phyloP scores from a whole-genome alignment of 805 yeast species.

The Lachancea sp. region DNA sequence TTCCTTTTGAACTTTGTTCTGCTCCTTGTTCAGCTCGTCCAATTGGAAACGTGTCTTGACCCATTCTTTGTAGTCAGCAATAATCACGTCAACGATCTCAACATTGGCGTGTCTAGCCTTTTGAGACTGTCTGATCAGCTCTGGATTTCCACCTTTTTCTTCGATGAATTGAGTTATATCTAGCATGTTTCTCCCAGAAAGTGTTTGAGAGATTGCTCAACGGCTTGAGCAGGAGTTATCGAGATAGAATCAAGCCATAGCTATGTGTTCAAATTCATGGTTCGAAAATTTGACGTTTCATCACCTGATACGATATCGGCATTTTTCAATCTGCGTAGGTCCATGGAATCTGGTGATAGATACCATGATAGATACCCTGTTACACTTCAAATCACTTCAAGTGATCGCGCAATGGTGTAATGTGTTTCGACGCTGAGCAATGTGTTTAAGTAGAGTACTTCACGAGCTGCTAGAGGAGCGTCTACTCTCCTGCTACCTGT shows the following conservation, averaged over 20 bases:
- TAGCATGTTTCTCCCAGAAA: constrained; percentile 48
- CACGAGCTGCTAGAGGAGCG: too few species aligned
- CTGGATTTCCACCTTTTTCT: constrained; percentile 97
- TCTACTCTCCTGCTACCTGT: too few species aligned
- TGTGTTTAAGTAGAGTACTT: too few species aligned
- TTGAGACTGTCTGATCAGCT: constrained; percentile 79
- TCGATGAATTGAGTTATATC: constrained; percentile 88
- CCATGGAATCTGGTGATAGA: too few species aligned
- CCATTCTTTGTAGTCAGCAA: constrained; percentile 88
- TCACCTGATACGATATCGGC: neutral
- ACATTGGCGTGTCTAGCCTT: constrained; percentile 91
- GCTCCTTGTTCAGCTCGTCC: constrained; percentile 82
- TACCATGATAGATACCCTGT: too few species aligned
- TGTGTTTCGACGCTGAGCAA: too few species aligned
- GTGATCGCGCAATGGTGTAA: too few species aligned
- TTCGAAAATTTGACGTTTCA: neutral
- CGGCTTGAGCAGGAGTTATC: neutral
- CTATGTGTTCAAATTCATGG: too few species aligned
- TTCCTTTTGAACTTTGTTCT: constrained; percentile 85
- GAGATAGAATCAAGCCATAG: too few species aligned
- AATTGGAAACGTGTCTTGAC: constrained; percentile 81
- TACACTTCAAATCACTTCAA: too few species aligned
- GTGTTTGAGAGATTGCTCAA: neutral
- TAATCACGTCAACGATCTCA: constrained; percentile 93
- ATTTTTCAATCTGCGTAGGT: too few species aligned